Evolutionary conservation across 2,329 filamentous ascomycete genomes (phyloP).

Genomic region (Tricladium varicosporioides): DNA sequence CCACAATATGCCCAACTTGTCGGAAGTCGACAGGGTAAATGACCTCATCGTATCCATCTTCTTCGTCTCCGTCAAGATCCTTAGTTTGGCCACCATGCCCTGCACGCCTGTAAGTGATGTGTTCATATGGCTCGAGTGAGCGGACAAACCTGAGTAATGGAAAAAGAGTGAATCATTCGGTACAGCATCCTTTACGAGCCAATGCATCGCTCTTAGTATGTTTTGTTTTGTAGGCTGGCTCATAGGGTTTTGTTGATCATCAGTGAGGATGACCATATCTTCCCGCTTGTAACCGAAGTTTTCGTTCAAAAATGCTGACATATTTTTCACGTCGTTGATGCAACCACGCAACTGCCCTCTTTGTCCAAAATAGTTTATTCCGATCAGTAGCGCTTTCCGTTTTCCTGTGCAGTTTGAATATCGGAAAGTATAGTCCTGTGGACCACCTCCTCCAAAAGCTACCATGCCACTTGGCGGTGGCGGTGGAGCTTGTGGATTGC

Average conservation of each 20-base stretch:
- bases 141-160: slow-evolving; percentile 78
- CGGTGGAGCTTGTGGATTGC: slow-evolving; percentile 57
- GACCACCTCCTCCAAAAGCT: slow-evolving; percentile 80
- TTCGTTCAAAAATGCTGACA: slow-evolving; percentile 87
- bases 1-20: slow-evolving; percentile 72
- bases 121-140: slow-evolving; percentile 19
- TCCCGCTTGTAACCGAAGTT: slow-evolving; percentile 90
- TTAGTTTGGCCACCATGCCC: slow-evolving; percentile 79
- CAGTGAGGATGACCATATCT: slow-evolving; percentile 94
- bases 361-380: slow-evolving; percentile 95
- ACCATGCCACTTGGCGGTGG: slow-evolving; percentile 62
- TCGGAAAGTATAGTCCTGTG: slow-evolving; percentile 76
- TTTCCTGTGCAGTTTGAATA: slow-evolving; percentile 89
- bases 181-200: slow-evolving; percentile 88
- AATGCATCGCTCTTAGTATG: slow-evolving; percentile 95
- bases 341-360: slow-evolving; percentile 86
- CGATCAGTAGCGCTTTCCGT: slow-evolving; percentile 84
- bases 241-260: slow-evolving; percentile 96
- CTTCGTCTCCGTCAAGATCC: slow-evolving; percentile 75
- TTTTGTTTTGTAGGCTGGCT: slow-evolving; percentile 95
- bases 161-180: slow-evolving; percentile 96
- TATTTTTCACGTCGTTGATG: slow-evolving; percentile 96
- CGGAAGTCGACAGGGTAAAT: slow-evolving; percentile 81
- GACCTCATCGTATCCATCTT: slow-evolving; percentile 78
- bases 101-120: slow-evolving; percentile 29